phyloP scores from a whole-genome alignment of 345 rosid genomes.

The Leavenworthia alabamica region DNA sequence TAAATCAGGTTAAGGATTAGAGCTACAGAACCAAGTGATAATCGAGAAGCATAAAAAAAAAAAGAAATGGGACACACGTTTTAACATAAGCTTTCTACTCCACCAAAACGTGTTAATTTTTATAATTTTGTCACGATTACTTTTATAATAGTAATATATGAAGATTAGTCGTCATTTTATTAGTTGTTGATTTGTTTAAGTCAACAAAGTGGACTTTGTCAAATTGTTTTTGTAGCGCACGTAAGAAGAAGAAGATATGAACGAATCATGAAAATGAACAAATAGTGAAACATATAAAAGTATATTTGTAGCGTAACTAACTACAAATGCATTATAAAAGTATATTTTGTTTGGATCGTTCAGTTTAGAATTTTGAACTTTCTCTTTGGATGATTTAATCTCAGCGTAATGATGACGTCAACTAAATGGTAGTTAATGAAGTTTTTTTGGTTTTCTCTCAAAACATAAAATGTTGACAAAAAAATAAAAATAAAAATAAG shows the following conservation, averaged over 20 bases:
- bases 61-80: too few species aligned
- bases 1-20: not conserved
- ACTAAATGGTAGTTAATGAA: not conserved
- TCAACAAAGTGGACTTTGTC: slow-evolving; percentile 7
- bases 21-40: not conserved
- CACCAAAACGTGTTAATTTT: too few species aligned
- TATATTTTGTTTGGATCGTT: not conserved
- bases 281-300: too few species aligned
- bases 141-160: not conserved
- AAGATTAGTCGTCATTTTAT: not conserved
- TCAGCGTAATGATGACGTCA: slow-evolving; percentile 10
- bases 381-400: not conserved
- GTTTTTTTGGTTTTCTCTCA: not conserved
- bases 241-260: too few species aligned
- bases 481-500: not conserved
- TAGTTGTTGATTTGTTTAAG: not conserved
- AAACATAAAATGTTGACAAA: not conserved
- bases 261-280: too few species aligned
- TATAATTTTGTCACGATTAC: not conserved
- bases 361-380: not conserved
- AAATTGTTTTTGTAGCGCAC: not conserved
- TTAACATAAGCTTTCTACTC: too few species aligned
- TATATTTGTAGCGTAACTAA: too few species aligned
- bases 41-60: too few species aligned
- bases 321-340: too few species aligned